Conservation (phyloP, 768 basidiomycete genomes). For the Hygrocybe coccinea region DNA sequence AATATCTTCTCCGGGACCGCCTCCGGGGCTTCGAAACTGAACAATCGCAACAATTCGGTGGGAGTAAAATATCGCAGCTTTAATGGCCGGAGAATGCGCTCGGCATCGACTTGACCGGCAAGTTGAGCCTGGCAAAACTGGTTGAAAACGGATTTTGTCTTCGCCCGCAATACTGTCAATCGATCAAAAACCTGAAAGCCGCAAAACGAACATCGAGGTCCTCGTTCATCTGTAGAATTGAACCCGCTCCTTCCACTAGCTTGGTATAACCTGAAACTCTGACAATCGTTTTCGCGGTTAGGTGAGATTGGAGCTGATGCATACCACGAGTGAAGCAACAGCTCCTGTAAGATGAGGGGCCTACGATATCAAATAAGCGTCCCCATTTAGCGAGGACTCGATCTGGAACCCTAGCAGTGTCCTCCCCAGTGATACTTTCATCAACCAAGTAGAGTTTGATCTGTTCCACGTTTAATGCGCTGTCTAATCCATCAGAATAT, state of each 20-base stretch:
- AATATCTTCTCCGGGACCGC: slow-evolving; percentile 10
- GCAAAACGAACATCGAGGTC: slow-evolving; percentile 48
- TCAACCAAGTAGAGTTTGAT: slow-evolving; percentile 43
- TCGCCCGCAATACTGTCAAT: background rate
- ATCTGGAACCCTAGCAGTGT: slow-evolving; percentile 45
- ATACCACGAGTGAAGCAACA: slow-evolving; percentile 82
- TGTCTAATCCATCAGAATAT: slow-evolving; percentile 4
- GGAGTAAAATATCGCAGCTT: slow-evolving; percentile 72
- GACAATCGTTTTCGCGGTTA: background rate
- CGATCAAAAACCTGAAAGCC: background rate
- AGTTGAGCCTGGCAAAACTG: slow-evolving; percentile 46
- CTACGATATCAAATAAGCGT: slow-evolving; percentile 72
- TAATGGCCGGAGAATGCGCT: slow-evolving; percentile 55
- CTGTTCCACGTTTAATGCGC: slow-evolving; percentile 7
- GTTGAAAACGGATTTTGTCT: slow-evolving; percentile 41
- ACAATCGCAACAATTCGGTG: slow-evolving; percentile 62
- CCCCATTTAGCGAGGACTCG: slow-evolving; percentile 71
- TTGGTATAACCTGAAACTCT: slow-evolving; percentile 64
- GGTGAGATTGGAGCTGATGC: background rate
- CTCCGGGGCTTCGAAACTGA: slow-evolving; percentile 56
- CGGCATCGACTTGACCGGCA: slow-evolving; percentile 37
- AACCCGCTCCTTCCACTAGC: slow-evolving; percentile 73
- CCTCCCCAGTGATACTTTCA: slow-evolving; percentile 3
- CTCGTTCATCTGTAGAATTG: slow-evolving; percentile 70
- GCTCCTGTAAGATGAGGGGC: slow-evolving; percentile 53